Base-by-base conservation (phyloP, 371 early-diverging fungal species). In the Thermomucor indicae-seudaticae region DNA sequence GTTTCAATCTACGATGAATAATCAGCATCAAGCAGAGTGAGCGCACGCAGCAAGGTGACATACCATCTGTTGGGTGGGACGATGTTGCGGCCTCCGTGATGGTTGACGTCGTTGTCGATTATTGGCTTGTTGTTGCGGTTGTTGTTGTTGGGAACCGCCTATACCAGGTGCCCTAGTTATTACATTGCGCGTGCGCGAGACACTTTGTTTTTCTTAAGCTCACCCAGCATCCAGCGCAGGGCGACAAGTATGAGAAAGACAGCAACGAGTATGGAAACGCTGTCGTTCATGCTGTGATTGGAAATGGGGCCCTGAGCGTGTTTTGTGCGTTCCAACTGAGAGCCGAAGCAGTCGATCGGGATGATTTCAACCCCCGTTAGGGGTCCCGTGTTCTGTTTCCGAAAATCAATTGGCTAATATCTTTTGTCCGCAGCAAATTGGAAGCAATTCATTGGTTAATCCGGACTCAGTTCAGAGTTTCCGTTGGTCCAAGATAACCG, bases 251-350 rank as follows among this genome's bases (percentile, higher is more conserved):
- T 85, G 27, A 87, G 64, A 52, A 87, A 80, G 23, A 89, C 75
- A 22, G 86, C 86, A 30, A 87, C 79, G 37, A 88, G 62, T 54
- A 89, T 84, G 30, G 84, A 81, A 43, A 87, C 79, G 51, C 86
- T 81, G 65, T 89, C 89, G 62, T 84, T 86, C 87, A 88, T 88
- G n/a, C n/a, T n/a, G n/a, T n/a, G n/a, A n/a, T n/a, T n/a, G n/a
- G n/a, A n/a, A n/a, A n/a, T n/a, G n/a, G n/a, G n/a, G n/a, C n/a
- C n/a, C n/a, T n/a, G n/a, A n/a, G n/a, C n/a, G n/a, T n/a, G n/a
- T n/a, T n/a, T n/a, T n/a, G n/a, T n/a, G n/a, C n/a, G n/a, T n/a
- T n/a, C n/a, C n/a, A n/a, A n/a, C n/a, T n/a, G n/a, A n/a, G n/a
- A n/a, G n/a, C n/a, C n/a, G n/a, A n/a, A n/a, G n/a, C n/a, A n/a